Evolutionary conservation across 1,284 basidiomycete species (phyloP), one percentile per base, ranked within the genome.

Genomic region (Thelephora terrestris): DNA sequence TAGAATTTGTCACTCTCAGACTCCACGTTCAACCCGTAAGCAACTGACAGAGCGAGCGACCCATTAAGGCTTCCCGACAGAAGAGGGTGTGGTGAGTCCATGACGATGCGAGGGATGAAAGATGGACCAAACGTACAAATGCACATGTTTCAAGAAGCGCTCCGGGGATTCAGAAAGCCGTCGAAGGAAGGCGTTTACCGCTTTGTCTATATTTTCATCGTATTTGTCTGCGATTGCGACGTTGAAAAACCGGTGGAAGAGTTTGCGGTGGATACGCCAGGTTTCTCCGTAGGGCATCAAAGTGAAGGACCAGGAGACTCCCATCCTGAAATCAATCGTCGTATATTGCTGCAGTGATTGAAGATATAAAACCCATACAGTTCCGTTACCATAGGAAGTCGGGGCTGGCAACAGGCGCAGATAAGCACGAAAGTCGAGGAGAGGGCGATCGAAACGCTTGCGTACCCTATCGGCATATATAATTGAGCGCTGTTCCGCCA

Each of bases 381-480:
- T n/a, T n/a, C n/a, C n/a, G n/a, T n/a, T n/a, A n/a, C n/a, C 61
- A 4, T 66, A 75, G 57, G 72, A 72, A 5, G 64, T 65, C 1
- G 63, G 58, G 0, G 67, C 62, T 67, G 35, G 71, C 70, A 37
- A 74, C 55, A 7, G 74, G 55, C 14, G 71, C 72, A 0, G 53
- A n/a, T 56, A 0, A 62, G 64, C 1, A 62, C 62, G 38, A 68
- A 59, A 1, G 55, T 36, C 5, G 68, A 64, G 47, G 70, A 66
- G 17, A 74, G 54, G 7, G 74, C 57, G n/a, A 42, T 74, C 51
- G 27, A 73, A 58, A 1, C 61, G 60, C 4, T 56, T 64, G 1
- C 69, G 69, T 2, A 40, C 38, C 10, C 38, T 40, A 5, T 55
- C 55, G 1, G 56, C 56, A 37, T 59, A 59, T 0, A 51, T 48